Evolutionary conservation across 2,329 filamentous ascomycete species (phyloP).

Genomic region (Hysterium pulicare): DNA sequence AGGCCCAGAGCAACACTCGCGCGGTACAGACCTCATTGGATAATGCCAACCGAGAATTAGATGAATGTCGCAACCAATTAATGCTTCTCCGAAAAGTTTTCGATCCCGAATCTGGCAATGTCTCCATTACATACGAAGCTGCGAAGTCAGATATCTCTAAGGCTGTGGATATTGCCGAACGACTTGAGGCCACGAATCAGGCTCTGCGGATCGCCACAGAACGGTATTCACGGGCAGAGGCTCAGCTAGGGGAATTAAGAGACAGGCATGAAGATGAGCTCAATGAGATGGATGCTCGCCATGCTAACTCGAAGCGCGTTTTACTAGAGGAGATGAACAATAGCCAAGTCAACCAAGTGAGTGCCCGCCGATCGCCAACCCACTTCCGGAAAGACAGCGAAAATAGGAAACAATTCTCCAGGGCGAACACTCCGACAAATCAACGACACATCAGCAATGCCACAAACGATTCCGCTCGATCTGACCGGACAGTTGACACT

Average conservation of each 20-base stretch:
- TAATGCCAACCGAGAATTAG: conserved; percentile 73
- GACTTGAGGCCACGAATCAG: conserved; percentile 84
- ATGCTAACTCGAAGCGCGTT: conserved; percentile 65
- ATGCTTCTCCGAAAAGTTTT: conserved; percentile 82
- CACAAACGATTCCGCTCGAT: conserved; percentile 72
- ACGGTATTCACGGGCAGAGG: conserved; percentile 76
- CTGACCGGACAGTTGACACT: conserved; percentile 81
- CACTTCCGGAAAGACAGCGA: conserved; percentile 61
- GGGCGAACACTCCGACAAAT: conserved; percentile 69
- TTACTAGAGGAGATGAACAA: conserved; percentile 83
- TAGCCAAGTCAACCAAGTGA: conserved; percentile 64
- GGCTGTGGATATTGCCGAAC: conserved; percentile 73
- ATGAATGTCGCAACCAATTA: conserved; percentile 75
- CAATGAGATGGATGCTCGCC: conserved; percentile 59
- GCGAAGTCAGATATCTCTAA: conserved; percentile 65
- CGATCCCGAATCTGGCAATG: conserved; percentile 67
- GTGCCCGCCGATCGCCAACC: conserved; percentile 63
- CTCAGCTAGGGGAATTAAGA: conserved; percentile 74
- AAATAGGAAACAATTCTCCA: conserved; percentile 63
- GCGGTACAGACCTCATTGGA: conserved; percentile 78
- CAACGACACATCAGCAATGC: conserved; percentile 67
- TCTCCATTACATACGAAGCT: conserved; percentile 66
- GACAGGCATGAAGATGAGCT: conserved; percentile 69
- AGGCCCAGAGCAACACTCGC: conserved; percentile 81
- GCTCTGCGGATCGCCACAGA: conserved; percentile 81